Conservation (phyloP, 202 grass and related monocot species). For the Bolboschoenoplectus hybrid region DNA sequence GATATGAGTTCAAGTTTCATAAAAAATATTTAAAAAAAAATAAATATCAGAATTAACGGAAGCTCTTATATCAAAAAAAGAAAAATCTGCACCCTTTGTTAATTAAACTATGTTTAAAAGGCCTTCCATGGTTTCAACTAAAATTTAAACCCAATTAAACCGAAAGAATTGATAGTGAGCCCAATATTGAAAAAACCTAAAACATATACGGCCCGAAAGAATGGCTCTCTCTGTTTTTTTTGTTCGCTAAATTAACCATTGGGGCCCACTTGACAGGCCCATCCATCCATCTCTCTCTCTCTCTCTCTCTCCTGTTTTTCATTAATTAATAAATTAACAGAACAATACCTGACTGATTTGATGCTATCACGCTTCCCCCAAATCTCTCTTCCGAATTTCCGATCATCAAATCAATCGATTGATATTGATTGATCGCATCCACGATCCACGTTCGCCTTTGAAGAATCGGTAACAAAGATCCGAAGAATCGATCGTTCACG, state of each 20-base stretch:
- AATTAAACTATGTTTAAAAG: no score
- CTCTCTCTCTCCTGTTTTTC: background rate
- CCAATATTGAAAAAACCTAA: background rate
- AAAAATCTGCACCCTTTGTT: no score
- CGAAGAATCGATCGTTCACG: background rate
- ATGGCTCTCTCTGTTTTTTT: no score
- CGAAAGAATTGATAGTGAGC: no score
- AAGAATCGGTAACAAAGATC: background rate
- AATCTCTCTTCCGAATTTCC: slow-evolving; percentile 15
- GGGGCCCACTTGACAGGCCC: background rate
- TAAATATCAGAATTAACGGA: no score
- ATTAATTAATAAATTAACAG: background rate
- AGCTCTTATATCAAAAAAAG: no score
- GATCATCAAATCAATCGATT: background rate
- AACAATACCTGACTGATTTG: no score
- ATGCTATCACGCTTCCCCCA: background rate
- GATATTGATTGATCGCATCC: background rate
- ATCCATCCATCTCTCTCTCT: no score
- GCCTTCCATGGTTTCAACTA: no score
- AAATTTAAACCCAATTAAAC: no score
- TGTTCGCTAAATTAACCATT: background rate
- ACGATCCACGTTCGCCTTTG: background rate
- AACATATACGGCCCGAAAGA: background rate
- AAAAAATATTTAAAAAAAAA: no score
- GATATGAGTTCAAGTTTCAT: no score